Evolutionary conservation across 352 stramenopile genomes (phyloP).

Genomic region (Phytophthora colocasiae): DNA sequence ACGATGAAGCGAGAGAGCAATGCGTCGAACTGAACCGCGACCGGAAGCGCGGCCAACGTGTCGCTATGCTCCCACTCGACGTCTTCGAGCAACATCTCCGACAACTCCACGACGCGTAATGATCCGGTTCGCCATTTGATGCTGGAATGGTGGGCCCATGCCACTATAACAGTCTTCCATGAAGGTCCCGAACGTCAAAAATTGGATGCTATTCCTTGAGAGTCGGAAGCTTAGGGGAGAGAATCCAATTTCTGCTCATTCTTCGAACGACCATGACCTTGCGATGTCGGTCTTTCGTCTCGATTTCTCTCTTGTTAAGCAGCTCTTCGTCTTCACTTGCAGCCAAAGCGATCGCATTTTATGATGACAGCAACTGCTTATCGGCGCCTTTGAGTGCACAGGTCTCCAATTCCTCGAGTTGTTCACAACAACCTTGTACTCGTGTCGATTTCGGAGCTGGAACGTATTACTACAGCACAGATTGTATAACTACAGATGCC

Average conservation of each 20-base stretch:
- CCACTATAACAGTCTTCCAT: constrained; percentile 27
- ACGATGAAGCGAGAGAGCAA: constrained; percentile 55
- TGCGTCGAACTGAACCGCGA: constrained; percentile 58
- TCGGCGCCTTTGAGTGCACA: constrained; percentile 28
- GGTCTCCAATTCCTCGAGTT: constrained; percentile 24
- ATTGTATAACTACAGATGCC: constrained; percentile 12
- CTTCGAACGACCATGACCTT: constrained; percentile 33
- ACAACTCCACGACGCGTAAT: constrained; percentile 22
- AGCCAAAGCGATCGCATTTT: constrained; percentile 24
- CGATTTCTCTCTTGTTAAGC: too few species aligned
- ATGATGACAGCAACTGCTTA: constrained; percentile 25
- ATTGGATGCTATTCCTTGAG: constrained; percentile 18
- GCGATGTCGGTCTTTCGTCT: background rate
- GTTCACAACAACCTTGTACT: constrained; percentile 23
- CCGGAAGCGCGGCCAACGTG: constrained; percentile 54
- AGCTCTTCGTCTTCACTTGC: background rate
- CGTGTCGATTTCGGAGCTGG: constrained; percentile 16
- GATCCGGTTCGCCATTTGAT: too few species aligned
- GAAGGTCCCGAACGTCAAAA: constrained; percentile 28
- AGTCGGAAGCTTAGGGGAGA: constrained; percentile 7
- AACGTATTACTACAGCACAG: constrained; percentile 33
- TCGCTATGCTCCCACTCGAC: constrained; percentile 55
- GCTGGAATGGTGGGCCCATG: constrained; percentile 13
- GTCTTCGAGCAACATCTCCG: constrained; percentile 48
- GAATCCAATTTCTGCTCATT: constrained; percentile 21